A percentile compares a stretch with the other conserved stretches of the same genome.
Conservation (phyloP, 495 filamentous ascomycete genomes). For the Cladorrhinum samala region DNA sequence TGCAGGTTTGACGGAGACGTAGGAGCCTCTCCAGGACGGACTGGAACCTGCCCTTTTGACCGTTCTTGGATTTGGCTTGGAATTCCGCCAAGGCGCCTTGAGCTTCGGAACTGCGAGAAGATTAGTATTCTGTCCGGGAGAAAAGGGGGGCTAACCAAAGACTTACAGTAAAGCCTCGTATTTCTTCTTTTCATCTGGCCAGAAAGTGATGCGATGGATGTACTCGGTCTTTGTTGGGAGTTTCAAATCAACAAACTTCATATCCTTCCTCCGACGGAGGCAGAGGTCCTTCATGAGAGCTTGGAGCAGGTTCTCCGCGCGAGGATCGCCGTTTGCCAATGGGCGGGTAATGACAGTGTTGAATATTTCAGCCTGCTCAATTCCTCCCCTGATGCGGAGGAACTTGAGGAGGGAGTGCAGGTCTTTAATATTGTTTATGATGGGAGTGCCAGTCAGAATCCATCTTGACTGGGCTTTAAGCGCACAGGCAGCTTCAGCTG, state of each 20-base stretch:
- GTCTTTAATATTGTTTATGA: constrained; percentile 75
- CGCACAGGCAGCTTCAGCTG: constrained; percentile 57
- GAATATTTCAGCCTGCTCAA: constrained; percentile 71
- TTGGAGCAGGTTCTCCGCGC: constrained; percentile 59
- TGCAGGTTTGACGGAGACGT: constrained; percentile 75
- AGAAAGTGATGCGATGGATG: constrained; percentile 71
- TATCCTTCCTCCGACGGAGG: constrained; percentile 78
- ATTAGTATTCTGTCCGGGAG: constrained; percentile 32
- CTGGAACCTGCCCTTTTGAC: constrained; percentile 45
- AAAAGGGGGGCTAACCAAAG: constrained; percentile 10
- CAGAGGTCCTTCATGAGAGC: constrained; percentile 77
- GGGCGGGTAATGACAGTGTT: constrained; percentile 68
- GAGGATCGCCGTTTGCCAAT: constrained; percentile 48
- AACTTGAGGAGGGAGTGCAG: constrained; percentile 78
- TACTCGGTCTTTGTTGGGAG: constrained; percentile 75
- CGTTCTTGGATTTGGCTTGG: constrained; percentile 36
- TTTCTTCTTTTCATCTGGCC: constrained; percentile 67
- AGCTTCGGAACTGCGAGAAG: constrained; percentile 67
- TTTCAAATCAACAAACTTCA: constrained; percentile 80
- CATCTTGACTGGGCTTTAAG: constrained; percentile 70
- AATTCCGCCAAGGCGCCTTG: constrained; percentile 62
- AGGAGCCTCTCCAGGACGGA: constrained; percentile 73
- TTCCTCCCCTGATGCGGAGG: constrained; percentile 68
- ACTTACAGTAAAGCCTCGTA: constrained; percentile 65
- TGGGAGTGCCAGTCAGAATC: constrained; percentile 77